Evolutionary conservation across 2,329 filamentous ascomycete species (phyloP), one percentile per base, ranked within the genome.

Genomic region (Kalaharituber pfeilii): DNA sequence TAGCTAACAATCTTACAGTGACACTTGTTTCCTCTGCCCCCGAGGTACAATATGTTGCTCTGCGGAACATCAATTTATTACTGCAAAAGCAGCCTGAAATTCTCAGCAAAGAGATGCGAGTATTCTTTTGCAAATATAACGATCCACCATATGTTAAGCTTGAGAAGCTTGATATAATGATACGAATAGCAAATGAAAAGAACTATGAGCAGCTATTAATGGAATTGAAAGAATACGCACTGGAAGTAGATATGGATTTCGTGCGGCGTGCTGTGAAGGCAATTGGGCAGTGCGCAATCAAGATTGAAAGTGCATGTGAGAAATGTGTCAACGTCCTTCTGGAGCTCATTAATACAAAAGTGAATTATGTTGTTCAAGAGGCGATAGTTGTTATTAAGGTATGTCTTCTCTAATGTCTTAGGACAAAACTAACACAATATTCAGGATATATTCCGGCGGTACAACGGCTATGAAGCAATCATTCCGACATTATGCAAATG

Each of bases 51-150:
- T 98, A 98, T 67, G 91, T 98, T 54, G 91, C 91, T 13, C 72
- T 98, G 50, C 77, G 89, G 60, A 98, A 98, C 68, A 98, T 98
- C 65, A 91, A 98, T 63, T 78, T 98, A 29, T 75, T 98, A 5
- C 75, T 98, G 25, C 91, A 98, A 69, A 91, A 93, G 63, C 89
- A 95, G 68, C 87, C 91, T 9, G 88, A 94, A 62, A 95, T 98
- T 54, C 75, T 98, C 8, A 94, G 86, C 74, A 96, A 96, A 69
- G 91, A 98, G 69, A 80, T 98, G 65, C 80, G 91, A 45, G 91
- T 98, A 7, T 98, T 98, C 72, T 98, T 98, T 72, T 98, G 91
- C 81, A 98, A 98, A 71, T 98, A 98, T 73, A 96, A 96, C 67
- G 91, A 98, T 63, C 89, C 91, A 1, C 87, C 87, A 22, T 98